These are phyloP conservation scores for Graphilbum fragrans DNA, from an alignment of 2,329 filamentous ascomycete species.

Conservation along the genomic window DNA sequence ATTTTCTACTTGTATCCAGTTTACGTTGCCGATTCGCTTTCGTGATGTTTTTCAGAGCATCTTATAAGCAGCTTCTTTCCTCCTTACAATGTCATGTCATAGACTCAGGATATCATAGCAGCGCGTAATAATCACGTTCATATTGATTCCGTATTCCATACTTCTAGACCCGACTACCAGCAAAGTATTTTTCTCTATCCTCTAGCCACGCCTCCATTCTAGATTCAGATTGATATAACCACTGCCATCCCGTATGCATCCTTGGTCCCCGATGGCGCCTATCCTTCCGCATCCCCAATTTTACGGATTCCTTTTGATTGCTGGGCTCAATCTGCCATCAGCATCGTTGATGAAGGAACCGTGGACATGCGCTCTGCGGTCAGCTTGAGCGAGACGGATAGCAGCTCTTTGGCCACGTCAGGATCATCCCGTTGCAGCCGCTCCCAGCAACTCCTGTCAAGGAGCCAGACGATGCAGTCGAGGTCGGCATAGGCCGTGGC, in stretches of 20 bases:
- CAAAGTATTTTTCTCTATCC: too few relatives aligned
- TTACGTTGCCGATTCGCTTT: neutral
- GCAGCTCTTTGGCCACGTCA: conserved; percentile 70
- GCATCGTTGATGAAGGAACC: conserved; percentile 12
- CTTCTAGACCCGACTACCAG: too few relatives aligned
- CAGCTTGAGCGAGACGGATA: conserved; percentile 81
- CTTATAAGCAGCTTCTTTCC: too few relatives aligned
- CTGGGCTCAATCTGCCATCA: conserved; percentile 9
- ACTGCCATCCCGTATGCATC: too few relatives aligned
- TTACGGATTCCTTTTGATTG: neutral
- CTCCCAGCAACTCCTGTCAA: conserved; percentile 61
- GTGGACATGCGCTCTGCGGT: conserved; percentile 77
- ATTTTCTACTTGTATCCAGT: neutral
- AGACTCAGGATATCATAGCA: too few relatives aligned
- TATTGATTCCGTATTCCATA: too few relatives aligned
- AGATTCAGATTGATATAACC: too few relatives aligned
- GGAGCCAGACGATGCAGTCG: conserved; percentile 70
- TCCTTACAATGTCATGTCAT: too few relatives aligned
- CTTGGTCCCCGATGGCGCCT: neutral
- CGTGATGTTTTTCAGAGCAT: too few relatives aligned
- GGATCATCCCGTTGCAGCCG: conserved; percentile 59
- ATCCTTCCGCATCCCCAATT: neutral
- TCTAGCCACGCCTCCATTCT: neutral
- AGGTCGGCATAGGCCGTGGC: conserved; percentile 76
- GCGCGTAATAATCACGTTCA: too few relatives aligned